A percentile compares a stretch with the other conserved stretches of the same genome.
Conservation (phyloP, 1,284 basidiomycete species). For the Boletus sp. region DNA sequence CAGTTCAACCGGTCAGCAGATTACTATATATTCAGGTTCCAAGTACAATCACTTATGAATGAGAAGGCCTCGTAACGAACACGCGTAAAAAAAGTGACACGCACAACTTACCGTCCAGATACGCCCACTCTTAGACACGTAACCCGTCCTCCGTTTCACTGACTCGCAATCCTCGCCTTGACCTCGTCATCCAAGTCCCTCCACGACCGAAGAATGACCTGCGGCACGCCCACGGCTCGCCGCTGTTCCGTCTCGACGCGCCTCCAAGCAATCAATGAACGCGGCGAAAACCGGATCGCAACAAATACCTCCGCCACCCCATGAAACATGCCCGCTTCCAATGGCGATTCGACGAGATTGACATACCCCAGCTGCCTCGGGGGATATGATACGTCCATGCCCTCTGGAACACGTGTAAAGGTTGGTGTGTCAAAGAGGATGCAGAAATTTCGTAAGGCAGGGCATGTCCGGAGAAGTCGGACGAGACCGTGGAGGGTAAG, state of each 20-base stretch:
- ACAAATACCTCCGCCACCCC: background rate
- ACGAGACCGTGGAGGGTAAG: conserved; percentile 3
- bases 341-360: conserved; percentile 3
- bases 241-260: background rate
- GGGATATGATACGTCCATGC: background rate
- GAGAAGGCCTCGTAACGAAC: too few species aligned
- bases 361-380: background rate
- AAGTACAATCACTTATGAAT: too few species aligned
- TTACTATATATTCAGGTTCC: too few species aligned
- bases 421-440: conserved; percentile 3
- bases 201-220: background rate
- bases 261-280: background rate
- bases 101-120: too few species aligned
- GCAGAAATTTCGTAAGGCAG: background rate
- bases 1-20: too few species aligned
- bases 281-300: background rate
- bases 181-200: background rate
- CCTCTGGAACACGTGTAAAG: background rate
- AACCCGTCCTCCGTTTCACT: too few species aligned
- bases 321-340: background rate
- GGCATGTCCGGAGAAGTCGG: conserved; percentile 2
- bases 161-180: conserved; percentile 1
- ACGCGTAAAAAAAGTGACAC: too few species aligned
- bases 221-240: too few species aligned
- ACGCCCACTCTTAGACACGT: too few species aligned